A percentile compares a stretch with the other conserved stretches of the same genome.
Conservation (phyloP, 202 grass and related monocot species). For the Schoenoplectus tabernaemontani region DNA sequence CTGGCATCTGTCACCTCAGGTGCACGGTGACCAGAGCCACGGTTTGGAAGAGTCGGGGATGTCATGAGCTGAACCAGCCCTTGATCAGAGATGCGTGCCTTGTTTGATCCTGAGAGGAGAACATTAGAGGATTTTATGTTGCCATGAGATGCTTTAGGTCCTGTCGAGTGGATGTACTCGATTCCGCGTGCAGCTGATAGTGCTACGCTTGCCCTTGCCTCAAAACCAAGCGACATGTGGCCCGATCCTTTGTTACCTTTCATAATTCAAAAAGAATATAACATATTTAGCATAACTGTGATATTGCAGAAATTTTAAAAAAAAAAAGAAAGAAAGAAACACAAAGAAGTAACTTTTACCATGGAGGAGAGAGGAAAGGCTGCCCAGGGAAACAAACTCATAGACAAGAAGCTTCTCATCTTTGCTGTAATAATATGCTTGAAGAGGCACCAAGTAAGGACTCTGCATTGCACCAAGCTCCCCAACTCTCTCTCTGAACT, state of each 20-base stretch:
- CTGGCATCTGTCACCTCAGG: conserved; percentile 51
- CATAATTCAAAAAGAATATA: background rate
- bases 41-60: conserved; percentile 30
- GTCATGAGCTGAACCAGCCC: conserved; percentile 40
- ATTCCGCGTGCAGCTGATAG: conserved; percentile 52
- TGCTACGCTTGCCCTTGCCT: conserved; percentile 46
- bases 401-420: conserved; percentile 84
- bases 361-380: conserved; percentile 68
- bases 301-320: background rate
- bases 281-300: conserved; percentile 5
- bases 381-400: conserved; percentile 42
- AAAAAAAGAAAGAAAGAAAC: no score
- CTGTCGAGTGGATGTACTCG: conserved; percentile 50
- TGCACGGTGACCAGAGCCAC: conserved; percentile 47
- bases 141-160: conserved; percentile 40
- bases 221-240: conserved; percentile 36
- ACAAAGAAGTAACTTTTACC: conserved; percentile 21
- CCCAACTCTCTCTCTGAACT: conserved; percentile 36
- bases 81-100: conserved; percentile 44
- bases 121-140: conserved; percentile 90
- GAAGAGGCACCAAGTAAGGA: conserved; percentile 38
- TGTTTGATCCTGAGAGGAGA: conserved; percentile 24
- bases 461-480: conserved; percentile 47
- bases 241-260: conserved; percentile 20
- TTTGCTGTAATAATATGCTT: conserved; percentile 70